Evolutionary conservation across 139 green algal genomes (phyloP).

Genomic region (Ettlia oleoabundans): DNA sequence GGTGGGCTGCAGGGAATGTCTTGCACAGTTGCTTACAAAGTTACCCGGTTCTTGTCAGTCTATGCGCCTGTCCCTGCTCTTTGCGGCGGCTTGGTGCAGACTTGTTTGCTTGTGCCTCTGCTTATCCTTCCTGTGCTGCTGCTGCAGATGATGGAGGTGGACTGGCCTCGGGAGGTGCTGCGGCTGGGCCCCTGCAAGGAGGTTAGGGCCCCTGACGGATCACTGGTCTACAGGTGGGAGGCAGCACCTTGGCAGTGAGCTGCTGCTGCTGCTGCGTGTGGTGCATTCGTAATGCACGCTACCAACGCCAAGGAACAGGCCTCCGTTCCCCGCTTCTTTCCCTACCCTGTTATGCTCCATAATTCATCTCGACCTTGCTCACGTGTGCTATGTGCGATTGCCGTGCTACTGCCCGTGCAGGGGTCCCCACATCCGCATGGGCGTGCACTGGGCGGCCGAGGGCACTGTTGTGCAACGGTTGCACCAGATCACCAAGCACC

Average conservation of each 20-base stretch:
- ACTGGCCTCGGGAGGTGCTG: slow-evolving; percentile 73
- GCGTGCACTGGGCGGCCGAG: slow-evolving; percentile 79
- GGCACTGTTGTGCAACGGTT: slow-evolving; percentile 74
- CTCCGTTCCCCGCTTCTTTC: background rate
- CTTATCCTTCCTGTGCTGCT: background rate
- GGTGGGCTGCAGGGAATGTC: no score
- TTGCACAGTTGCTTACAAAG: no score
- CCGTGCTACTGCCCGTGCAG: slow-evolving; percentile 40
- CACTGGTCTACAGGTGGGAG: slow-evolving; percentile 20
- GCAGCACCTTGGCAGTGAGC: background rate
- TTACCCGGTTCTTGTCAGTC: no score
- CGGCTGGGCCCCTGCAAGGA: slow-evolving; percentile 66
- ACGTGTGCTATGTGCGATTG: no score
- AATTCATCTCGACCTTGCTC: no score
- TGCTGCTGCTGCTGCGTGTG: background rate
- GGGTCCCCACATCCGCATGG: slow-evolving; percentile 86
- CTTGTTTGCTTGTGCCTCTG: background rate
- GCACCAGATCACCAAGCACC: slow-evolving; percentile 76
- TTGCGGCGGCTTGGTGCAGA: no score
- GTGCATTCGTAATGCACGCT: background rate
- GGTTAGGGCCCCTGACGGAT: slow-evolving; percentile 39
- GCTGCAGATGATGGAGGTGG: slow-evolving; percentile 69
- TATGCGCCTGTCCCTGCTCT: no score
- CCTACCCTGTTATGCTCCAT: background rate
- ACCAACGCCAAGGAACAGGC: background rate